Conservation (phyloP, 2,329 filamentous ascomycete genomes). For the Amphichorda felina region DNA sequence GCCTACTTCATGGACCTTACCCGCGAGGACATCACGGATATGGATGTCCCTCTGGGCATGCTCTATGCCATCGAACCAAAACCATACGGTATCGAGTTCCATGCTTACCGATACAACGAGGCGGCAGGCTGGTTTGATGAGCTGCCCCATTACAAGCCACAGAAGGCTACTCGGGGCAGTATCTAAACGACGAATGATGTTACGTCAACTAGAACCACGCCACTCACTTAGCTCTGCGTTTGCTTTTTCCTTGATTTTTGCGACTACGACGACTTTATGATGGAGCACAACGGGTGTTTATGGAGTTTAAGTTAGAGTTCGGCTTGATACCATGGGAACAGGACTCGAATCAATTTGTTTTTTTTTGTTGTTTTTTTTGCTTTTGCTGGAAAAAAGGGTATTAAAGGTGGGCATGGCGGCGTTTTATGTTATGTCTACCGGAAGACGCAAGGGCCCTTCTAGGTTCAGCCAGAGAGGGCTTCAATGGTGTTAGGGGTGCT, state of each 20-base stretch:
- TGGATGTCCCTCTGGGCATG: conserved; percentile 89
- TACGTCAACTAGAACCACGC: too few species aligned
- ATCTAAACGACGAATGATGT: conserved; percentile 6
- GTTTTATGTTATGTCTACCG: too few species aligned
- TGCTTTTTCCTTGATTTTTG: too few species aligned
- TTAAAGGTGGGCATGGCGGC: too few species aligned
- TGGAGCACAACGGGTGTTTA: too few species aligned
- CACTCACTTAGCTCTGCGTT: too few species aligned
- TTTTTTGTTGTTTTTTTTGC: conserved; percentile 3
- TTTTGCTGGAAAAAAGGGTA: too few species aligned
- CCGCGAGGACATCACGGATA: conserved; percentile 81
- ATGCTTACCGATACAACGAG: conserved; percentile 85
- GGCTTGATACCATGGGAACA: neutral
- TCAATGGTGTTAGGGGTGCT: too few species aligned
- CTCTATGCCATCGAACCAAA: conserved; percentile 93
- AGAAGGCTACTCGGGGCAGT: conserved; percentile 28
- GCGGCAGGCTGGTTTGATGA: conserved; percentile 71
- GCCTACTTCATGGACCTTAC: conserved; percentile 94
- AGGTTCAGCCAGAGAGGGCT: too few species aligned
- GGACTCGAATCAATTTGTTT: conserved; percentile 1
- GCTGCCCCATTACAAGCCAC: conserved; percentile 71
- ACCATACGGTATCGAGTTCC: conserved; percentile 95
- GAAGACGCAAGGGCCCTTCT: too few species aligned
- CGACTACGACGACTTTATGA: too few species aligned
- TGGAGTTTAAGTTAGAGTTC: too few species aligned